Base-by-base conservation (phyloP, 345 rosid species). In the Alliaria petiolata region DNA sequence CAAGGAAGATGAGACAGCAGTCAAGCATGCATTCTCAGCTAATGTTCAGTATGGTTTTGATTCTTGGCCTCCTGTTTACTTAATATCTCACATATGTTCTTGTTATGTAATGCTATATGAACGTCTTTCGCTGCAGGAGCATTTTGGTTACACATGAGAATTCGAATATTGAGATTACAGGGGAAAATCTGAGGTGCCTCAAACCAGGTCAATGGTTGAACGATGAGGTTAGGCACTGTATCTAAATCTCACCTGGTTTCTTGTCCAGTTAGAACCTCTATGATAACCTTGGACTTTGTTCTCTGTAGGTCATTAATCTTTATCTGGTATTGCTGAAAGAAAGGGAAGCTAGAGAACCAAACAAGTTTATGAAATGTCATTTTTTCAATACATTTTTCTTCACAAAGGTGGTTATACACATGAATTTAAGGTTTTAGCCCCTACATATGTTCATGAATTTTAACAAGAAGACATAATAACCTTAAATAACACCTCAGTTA, bases 361-460 rank as follows among this genome's bases (percentile, higher is more conserved):
- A 78, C 58, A 90, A 87, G 83, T 90, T 88, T 73, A 67, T 92
- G 56, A 95, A 87, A 82, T 95, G 98, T 59, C 99, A 92, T 86
- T 95, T 90, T 58, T 90, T 86, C 79, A 95, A 69, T 78, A 88
- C 99, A 46, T 95, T 95, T 65, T 95, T 95, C 79, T 95, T 87
- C 87, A 90, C 89, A 11, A 95, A 88, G 99, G 99, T 95, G 99
- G 99, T 95, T 57, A 25, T 70, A 63, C 34, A 15, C 62, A 39
- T 74, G 63, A 17, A 33, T 43, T 30, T 26, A 47, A 55, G n/a
- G 26, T 44, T 36, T 42, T 54, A 2, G 12, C 30, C 26, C 39
- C n/a, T 0, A 25, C 40, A 16, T 40, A 25, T 67, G 25, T 35
- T 75, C 22, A 42, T 51, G 57, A 33, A 19, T 34, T 39, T 17